phyloP scores from a whole-genome alignment of 257 asterid species.

The Solanum chilense region DNA sequence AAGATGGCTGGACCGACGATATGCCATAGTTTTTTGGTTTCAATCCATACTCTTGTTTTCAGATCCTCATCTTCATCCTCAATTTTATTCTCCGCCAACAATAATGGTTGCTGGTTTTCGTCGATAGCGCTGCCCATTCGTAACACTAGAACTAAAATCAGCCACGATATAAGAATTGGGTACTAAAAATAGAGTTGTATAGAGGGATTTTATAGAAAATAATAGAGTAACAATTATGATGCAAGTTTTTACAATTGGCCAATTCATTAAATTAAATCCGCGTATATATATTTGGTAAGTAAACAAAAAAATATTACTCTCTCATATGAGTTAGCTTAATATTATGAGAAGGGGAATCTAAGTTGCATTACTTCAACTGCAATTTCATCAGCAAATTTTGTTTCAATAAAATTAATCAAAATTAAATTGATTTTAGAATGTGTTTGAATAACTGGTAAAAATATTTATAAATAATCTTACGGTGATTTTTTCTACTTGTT shows the following conservation, averaged over 20 bases:
- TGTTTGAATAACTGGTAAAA: not conserved
- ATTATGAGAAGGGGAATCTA: too few relatives aligned
- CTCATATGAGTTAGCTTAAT: too few relatives aligned
- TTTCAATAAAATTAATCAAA: not conserved
- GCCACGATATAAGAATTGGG: not conserved
- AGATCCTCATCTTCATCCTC: not conserved
- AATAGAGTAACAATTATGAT: not conserved
- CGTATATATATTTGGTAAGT: too few relatives aligned
- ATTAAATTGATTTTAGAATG: too few relatives aligned
- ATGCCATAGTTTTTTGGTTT: conserved; percentile 30
- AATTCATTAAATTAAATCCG: too few relatives aligned
- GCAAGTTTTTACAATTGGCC: not conserved
- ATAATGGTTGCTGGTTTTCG: not conserved
- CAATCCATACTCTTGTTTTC: conserved; percentile 9
- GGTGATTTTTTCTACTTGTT: not conserved
- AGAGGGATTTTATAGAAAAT: not conserved
- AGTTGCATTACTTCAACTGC: not conserved
- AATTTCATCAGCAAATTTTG: too few relatives aligned
- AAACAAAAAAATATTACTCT: too few relatives aligned
- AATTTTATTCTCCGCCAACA: not conserved
- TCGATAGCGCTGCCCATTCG: not conserved
- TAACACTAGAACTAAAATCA: not conserved
- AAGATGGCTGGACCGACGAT: conserved; percentile 34
- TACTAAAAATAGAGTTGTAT: not conserved
- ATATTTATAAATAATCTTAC: too few relatives aligned